Base-by-base conservation (phyloP, 371 early-diverging fungal genomes). In the Mortierella sp. region DNA sequence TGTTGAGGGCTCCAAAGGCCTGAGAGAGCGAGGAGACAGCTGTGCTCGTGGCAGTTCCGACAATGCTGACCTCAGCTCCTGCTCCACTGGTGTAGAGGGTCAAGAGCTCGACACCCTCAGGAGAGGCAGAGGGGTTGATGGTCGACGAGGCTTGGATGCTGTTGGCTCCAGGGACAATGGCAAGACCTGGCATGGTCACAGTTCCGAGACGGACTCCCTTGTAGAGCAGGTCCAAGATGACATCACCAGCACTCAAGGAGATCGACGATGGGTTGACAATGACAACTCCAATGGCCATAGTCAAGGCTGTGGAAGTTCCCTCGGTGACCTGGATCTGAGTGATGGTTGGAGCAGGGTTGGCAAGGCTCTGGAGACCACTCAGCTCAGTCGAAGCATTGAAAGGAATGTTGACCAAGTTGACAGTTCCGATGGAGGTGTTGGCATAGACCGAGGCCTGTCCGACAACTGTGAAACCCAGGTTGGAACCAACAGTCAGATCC, bases 201-300 rank as follows among this genome's bases (percentile, higher is more conserved):
- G 75, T 81, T 45, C 89, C 89, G 21, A 89, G 80, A 4, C 69
- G 52, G 28, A 57, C 72, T 26, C 70, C 79, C 23, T 80, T 79
- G 53, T 87, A 81, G 15, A 79, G 30, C 70, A 89, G 72, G 23
- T 68, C 75, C 55, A 88, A 81, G 45, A 58, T 62, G 23, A 87
- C 82, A 62, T 89, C 86, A 18, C 86, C 86, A 46, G 84, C 81
- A 11, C 72, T 66, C 47, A 89, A 80, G 4, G 82, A 81, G 69
- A 88, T 84, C 28, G 80, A 82, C 7, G 87, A 85, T 7, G 87
- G 89, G 59, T 89, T 89, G 60, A 59, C 59, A 80, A 89, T 86
- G 43, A 86, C 77, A 14, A 83, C 83, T 45, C 76, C 74, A 58
- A 87, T 86, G 46, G 76, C 72, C 67, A 89, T 64, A 14, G 79